Base-by-base conservation (phyloP, 208 protist genomes). In the Trypanosoma caninum region DNA sequence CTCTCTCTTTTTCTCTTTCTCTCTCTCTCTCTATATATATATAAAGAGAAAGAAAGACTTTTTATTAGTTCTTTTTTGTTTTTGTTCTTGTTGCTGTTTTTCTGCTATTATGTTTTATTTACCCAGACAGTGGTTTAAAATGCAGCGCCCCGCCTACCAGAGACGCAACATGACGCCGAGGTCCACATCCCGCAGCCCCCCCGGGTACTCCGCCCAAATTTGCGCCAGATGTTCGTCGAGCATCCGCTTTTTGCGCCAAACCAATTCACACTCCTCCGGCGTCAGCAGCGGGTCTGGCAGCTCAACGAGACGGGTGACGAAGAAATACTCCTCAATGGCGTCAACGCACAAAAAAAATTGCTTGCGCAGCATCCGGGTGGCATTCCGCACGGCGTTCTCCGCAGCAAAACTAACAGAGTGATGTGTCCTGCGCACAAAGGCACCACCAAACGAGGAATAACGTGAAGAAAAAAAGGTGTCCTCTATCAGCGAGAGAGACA, bases 301-400 rank as follows among this genome's bases (percentile, higher is more conserved):
- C 33, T 48, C 64, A 1, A 46, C 53, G 31, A 59, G 46, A 13
- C 47, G 50, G 25, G 59, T 27, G 1, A 76, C 31, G 52, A 76
- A 16, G 11, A 80, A 81, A 44, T 76, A 82, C 52, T 78, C 72
- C 18, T 70, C 55, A 33, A 89, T 56, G 11, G 69, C 69, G 51
- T 89, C 78, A n/a, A 74, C 63, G 33, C 65, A 67, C 14, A 84
- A 42, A 37, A 80, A 77, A 23, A 59, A 69, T 55, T 89, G 71
- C 59, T 80, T 84, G 34, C 60, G 44, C 46, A 80, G 50, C 35
- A 72, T 52, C 27, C 69, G 74, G 10, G 59, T 73, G 13, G 61
- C 57, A 18, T 41, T 71, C 10, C 68, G 65, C 46, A 80, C 48
- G 8, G 72, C 59, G 1, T 16, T 41, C 28, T 37, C 60, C 40